Evolutionary conservation across 805 yeast genomes (phyloP).

Genomic region (Priceomyces medius): DNA sequence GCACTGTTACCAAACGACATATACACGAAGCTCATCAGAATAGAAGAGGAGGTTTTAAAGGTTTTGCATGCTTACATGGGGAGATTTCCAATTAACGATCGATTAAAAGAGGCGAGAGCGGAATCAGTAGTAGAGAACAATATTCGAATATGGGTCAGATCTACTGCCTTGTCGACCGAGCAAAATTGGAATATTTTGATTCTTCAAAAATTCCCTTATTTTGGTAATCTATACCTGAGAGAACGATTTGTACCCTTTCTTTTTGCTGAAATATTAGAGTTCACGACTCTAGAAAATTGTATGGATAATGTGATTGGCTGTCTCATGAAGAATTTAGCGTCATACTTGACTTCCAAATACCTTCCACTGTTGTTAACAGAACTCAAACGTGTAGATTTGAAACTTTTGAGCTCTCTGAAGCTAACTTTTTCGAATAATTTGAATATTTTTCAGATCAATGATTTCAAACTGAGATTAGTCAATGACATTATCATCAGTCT

Average conservation of each 20-base stretch:
- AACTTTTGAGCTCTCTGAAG: constrained; percentile 18
- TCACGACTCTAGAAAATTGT: constrained; percentile 18
- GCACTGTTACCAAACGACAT: no score
- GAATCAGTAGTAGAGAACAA: constrained; percentile 24
- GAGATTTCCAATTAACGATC: constrained; percentile 28
- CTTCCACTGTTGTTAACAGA: constrained; percentile 19
- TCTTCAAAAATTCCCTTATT: constrained; percentile 38
- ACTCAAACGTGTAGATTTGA: constrained; percentile 16
- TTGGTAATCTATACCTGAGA: constrained; percentile 39
- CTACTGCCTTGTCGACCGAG: constrained; percentile 14
- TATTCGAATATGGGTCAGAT: constrained; percentile 31
- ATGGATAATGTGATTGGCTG: constrained; percentile 21
- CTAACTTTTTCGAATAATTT: constrained; percentile 13
- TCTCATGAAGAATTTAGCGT: constrained; percentile 24
- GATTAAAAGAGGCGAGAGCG: constrained; percentile 19
- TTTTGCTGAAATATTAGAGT: constrained; percentile 23
- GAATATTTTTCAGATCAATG: constrained; percentile 16
- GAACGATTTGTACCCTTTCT: constrained; percentile 30
- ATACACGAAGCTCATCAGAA: not conserved
- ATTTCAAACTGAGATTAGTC: constrained; percentile 18
- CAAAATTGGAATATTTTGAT: constrained; percentile 37
- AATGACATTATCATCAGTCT: constrained; percentile 20
- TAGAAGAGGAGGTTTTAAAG: constrained; percentile 3
- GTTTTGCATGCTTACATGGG: constrained; percentile 33
- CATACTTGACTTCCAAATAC: constrained; percentile 26